phyloP scores from a whole-genome alignment of 768 basidiomycete species.

The Candolleomyces eurysporus region DNA sequence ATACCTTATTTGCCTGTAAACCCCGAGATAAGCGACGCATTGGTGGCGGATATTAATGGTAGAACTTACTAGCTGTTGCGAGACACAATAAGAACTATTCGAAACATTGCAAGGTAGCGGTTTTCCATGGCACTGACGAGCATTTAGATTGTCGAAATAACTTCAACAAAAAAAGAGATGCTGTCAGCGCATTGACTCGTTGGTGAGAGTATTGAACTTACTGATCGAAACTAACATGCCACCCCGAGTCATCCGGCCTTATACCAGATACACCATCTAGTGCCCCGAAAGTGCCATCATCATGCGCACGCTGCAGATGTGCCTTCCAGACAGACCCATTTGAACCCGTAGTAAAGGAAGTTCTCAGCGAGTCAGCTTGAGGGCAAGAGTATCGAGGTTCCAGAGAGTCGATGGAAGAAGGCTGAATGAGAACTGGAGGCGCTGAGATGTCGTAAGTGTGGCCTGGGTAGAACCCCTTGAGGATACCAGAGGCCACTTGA shows the following conservation, averaged over 20 bases:
- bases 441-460: conserved; percentile 18
- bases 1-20: conserved; percentile 46
- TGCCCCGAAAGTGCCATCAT: conserved; percentile 36
- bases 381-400: conserved; percentile 46
- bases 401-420: conserved; percentile 42
- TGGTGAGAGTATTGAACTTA: conserved; percentile 18
- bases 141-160: conserved; percentile 52
- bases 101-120: conserved; percentile 44
- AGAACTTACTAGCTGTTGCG: conserved; percentile 39
- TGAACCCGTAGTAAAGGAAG: conserved; percentile 36
- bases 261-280: conserved; percentile 45
- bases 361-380: conserved; percentile 30
- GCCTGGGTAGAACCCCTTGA: conserved; percentile 43
- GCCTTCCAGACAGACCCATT: conserved; percentile 37
- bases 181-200: background rate
- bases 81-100: conserved; percentile 41
- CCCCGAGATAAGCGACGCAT: too few species aligned
- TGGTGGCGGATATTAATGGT: too few species aligned
- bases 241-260: conserved; percentile 37
- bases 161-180: conserved; percentile 24
- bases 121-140: conserved; percentile 49
- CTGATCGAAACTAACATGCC: conserved; percentile 54
- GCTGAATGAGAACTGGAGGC: conserved; percentile 36
- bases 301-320: conserved; percentile 31
- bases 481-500: conserved; percentile 46